A percentile compares a stretch with the other conserved stretches of the same genome.
Conservation (phyloP, 257 asterid species). For the Verbascum thapsus region DNA sequence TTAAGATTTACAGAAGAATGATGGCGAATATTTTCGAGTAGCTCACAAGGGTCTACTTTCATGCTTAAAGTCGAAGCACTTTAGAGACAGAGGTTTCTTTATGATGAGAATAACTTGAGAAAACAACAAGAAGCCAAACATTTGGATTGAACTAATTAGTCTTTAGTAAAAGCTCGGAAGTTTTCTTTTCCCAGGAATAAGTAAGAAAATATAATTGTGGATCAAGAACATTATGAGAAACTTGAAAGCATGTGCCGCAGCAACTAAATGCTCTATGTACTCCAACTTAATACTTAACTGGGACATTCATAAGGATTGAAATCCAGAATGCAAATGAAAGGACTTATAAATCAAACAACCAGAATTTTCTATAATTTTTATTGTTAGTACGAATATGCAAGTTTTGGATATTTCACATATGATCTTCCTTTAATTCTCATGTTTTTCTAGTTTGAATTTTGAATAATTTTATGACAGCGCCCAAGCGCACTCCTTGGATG, state of each 20-base stretch:
- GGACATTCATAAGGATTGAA: not conserved
- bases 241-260: slow-evolving; percentile 9
- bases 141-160: not conserved
- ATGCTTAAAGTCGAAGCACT: slow-evolving; percentile 1
- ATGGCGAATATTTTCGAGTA: not conserved
- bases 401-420: slow-evolving; percentile 10
- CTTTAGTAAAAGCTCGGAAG: too few species aligned
- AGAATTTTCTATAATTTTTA: not conserved
- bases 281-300: not conserved
- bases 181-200: not conserved
- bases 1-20: slow-evolving; percentile 4
- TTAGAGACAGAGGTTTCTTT: not conserved
- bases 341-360: not conserved
- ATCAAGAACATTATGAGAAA: not conserved
- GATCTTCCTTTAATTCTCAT: not conserved
- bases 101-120: not conserved
- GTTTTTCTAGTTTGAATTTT: slow-evolving; percentile 25
- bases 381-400: slow-evolving; percentile 4
- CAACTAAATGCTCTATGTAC: not conserved
- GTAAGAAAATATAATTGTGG: not conserved
- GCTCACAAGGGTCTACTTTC: not conserved
- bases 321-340: not conserved
- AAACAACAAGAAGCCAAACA: not conserved
- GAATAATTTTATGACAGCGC: slow-evolving; percentile 59
- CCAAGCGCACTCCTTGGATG: slow-evolving; percentile 81